These are phyloP conservation scores for Pestalotiopsis sp. DNA, from an alignment of 2,329 filamentous ascomycete species.

Conservation along the genomic window DNA sequence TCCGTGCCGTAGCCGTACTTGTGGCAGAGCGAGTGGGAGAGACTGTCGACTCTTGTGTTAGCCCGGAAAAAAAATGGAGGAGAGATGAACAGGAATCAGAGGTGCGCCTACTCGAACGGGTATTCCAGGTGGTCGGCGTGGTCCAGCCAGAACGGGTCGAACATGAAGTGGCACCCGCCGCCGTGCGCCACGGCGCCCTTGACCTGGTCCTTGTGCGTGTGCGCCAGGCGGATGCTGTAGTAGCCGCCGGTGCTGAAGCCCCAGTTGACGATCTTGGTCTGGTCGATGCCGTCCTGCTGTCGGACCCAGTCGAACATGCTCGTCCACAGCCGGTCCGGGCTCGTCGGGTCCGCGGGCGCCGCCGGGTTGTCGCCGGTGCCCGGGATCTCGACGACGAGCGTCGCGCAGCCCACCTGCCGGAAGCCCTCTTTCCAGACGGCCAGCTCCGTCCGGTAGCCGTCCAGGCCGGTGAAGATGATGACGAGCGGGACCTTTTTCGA, in stretches of 20 bases:
- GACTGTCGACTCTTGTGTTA: slow-evolving; percentile 12
- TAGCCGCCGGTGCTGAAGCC: slow-evolving; percentile 61
- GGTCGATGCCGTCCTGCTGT: slow-evolving; percentile 47
- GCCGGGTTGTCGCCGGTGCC: slow-evolving; percentile 60
- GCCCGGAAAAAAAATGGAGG: neutral
- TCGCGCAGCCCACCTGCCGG: slow-evolving; percentile 45
- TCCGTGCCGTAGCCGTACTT: slow-evolving; percentile 28
- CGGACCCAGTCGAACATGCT: slow-evolving; percentile 57
- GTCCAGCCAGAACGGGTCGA: slow-evolving; percentile 54
- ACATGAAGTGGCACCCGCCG: slow-evolving; percentile 61
- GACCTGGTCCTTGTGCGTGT: slow-evolving; percentile 55
- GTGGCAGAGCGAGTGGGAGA: slow-evolving; percentile 28
- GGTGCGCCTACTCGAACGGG: slow-evolving; percentile 51
- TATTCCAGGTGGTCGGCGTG: slow-evolving; percentile 59
- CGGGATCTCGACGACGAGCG: slow-evolving; percentile 56
- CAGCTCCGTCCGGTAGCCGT: slow-evolving; percentile 33
- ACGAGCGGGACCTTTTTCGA: slow-evolving; percentile 23
- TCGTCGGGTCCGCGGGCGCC: slow-evolving; percentile 41
- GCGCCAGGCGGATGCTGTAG: slow-evolving; percentile 58
- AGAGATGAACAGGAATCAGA: neutral
- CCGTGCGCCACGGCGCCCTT: slow-evolving; percentile 54
- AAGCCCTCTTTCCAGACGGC: slow-evolving; percentile 35
- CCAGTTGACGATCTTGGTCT: slow-evolving; percentile 51
- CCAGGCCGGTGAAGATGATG: slow-evolving; percentile 29
- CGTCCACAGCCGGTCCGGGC: slow-evolving; percentile 54